phyloP scores from a whole-genome alignment of 805 yeast genomes.

The Schwanniomyces yamadae region DNA sequence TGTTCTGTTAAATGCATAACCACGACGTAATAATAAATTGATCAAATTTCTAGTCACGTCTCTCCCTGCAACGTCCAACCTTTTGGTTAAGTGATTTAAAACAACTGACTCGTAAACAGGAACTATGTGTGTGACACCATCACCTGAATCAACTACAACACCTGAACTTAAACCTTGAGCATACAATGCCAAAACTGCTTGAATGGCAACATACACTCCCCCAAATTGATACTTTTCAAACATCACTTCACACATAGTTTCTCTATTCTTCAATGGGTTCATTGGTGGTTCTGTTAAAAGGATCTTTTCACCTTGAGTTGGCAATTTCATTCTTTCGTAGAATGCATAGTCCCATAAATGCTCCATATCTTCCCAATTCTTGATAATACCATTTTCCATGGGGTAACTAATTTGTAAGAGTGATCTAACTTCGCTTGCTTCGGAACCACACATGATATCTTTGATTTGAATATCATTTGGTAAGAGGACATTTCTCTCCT shows the following conservation, averaged over 20 bases:
- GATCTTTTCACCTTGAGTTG: slow-evolving; percentile 72
- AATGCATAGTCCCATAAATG: slow-evolving; percentile 98
- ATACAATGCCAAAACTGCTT: slow-evolving; percentile 95
- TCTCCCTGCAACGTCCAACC: slow-evolving; percentile 96
- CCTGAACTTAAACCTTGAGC: slow-evolving; percentile 97
- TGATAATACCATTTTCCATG: slow-evolving; percentile 97
- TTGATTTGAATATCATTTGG: slow-evolving; percentile 72
- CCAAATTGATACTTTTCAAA: slow-evolving; percentile 88
- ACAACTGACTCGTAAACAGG: slow-evolving; percentile 98
- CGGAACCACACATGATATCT: slow-evolving; percentile 97
- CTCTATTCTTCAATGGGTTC: slow-evolving; percentile 91
- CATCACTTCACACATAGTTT: slow-evolving; percentile 88
- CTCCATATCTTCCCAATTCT: slow-evolving; percentile 98
- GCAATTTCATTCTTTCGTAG: slow-evolving; percentile 82
- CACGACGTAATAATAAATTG: slow-evolving; percentile 86
- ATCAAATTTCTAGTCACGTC: slow-evolving; percentile 97
- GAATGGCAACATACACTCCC: slow-evolving; percentile 93
- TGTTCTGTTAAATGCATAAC: slow-evolving; percentile 96
- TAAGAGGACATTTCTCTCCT: slow-evolving; percentile 64
- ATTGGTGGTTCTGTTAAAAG: slow-evolving; percentile 96
- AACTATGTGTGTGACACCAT: slow-evolving; percentile 97
- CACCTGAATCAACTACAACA: slow-evolving; percentile 98
- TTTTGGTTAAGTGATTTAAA: slow-evolving; percentile 86
- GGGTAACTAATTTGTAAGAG: slow-evolving; percentile 93
- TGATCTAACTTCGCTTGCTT: slow-evolving; percentile 88